Conservation (phyloP, 345 rosid species). For the Turnera subulata region DNA sequence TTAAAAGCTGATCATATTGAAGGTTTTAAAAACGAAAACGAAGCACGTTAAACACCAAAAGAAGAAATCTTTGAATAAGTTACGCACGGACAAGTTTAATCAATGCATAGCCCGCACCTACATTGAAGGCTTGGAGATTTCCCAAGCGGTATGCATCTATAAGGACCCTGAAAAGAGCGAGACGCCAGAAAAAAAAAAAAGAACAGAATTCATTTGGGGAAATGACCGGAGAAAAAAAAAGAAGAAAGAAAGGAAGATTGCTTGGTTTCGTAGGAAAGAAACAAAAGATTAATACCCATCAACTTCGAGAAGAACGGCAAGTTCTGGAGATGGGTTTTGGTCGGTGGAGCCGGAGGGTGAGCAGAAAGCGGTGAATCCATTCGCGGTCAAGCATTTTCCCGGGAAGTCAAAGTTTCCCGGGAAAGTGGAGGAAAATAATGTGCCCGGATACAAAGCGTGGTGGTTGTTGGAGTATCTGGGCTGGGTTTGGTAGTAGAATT, state of each 20-base stretch:
- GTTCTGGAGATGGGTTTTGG: conserved; percentile 44
- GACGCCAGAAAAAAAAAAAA: not conserved
- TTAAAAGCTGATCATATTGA: conserved; percentile 53
- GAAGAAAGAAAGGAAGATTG: no score
- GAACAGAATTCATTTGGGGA: not conserved
- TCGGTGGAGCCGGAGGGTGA: conserved; percentile 26
- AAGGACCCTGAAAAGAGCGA: conserved; percentile 50
- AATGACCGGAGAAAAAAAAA: not conserved
- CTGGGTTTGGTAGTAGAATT: conserved; percentile 1
- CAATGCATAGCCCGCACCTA: not conserved
- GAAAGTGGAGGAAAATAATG: conserved; percentile 27
- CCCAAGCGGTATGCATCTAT: conserved; percentile 77
- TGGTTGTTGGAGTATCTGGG: conserved; percentile 7
- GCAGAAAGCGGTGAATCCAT: conserved; percentile 37
- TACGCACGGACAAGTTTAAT: conserved; percentile 11
- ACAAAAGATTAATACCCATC: conserved; percentile 51
- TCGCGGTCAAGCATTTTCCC: conserved; percentile 26
- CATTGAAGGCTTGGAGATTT: conserved; percentile 55
- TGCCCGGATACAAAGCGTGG: conserved; percentile 11
- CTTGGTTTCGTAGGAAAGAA: no score
- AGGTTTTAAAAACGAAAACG: conserved; percentile 1
- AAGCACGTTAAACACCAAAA: conserved; percentile 14
- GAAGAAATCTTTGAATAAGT: not conserved
- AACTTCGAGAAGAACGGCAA: conserved; percentile 82
- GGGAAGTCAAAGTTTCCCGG: conserved; percentile 21